phyloP scores from a whole-genome alignment of 2,329 filamentous ascomycete genomes.

The Trichoderma sp. region DNA sequence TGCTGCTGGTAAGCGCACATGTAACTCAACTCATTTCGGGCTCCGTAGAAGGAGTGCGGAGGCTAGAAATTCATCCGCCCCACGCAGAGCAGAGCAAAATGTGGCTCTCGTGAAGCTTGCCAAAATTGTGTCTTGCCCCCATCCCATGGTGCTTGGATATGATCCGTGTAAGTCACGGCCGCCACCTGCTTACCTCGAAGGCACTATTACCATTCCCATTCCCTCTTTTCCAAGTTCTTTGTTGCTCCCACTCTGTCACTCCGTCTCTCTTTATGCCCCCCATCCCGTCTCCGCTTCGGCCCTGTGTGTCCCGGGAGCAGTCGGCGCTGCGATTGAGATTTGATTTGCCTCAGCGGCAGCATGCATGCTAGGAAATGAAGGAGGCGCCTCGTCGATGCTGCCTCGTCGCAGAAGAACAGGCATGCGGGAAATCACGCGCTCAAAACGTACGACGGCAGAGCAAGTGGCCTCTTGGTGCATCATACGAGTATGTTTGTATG shows the following conservation, averaged over 20 bases:
- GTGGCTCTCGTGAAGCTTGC: background rate
- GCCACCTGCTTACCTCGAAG: background rate
- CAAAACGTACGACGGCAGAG: constrained; percentile 12
- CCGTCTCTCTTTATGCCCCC: background rate
- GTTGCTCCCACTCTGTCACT: too few relatives aligned
- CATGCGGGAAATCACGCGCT: constrained; percentile 16
- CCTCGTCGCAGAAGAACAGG: constrained; percentile 7
- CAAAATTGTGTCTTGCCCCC: background rate
- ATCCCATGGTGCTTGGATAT: background rate
- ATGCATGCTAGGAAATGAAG: constrained; percentile 14
- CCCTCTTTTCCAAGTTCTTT: background rate
- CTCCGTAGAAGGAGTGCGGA: background rate
- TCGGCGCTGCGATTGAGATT: background rate
- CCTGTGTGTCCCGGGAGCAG: background rate
- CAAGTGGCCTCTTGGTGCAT: background rate
- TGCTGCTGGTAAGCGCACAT: constrained; percentile 8
- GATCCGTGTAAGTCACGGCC: background rate
- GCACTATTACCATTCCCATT: background rate
- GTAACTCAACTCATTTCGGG: constrained; percentile 5
- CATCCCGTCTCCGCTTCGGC: background rate
- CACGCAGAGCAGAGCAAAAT: background rate
- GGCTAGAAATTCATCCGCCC: constrained; percentile 11
- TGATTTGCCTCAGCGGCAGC: background rate
- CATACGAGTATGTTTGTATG: background rate
- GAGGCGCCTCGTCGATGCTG: constrained; percentile 7